Conservation (phyloP, 2,329 filamentous ascomycete species). For the Fusarium oxysporum region DNA sequence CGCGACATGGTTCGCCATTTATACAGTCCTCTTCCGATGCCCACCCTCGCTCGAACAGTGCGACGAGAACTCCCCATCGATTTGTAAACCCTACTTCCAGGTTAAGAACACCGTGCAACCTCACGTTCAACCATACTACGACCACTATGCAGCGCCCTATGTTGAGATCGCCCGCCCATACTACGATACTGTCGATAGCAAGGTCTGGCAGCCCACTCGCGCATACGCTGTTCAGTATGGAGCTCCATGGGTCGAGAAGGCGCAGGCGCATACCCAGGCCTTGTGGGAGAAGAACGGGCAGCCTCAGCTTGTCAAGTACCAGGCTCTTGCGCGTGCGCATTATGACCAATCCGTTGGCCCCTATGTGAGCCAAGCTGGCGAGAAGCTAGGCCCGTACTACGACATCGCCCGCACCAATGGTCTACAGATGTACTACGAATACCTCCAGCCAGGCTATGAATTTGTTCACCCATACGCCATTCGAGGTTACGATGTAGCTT, state of each 20-base stretch:
- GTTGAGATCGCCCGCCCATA: conserved; percentile 83
- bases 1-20: conserved; percentile 85
- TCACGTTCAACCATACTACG: conserved; percentile 86
- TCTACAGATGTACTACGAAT: conserved; percentile 75
- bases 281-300: conserved; percentile 85
- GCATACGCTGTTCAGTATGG: conserved; percentile 78
- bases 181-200: conserved; percentile 69
- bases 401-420: conserved; percentile 71
- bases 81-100: conserved; percentile 87
- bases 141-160: conserved; percentile 85
- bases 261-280: conserved; percentile 71
- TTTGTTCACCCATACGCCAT: conserved; percentile 79
- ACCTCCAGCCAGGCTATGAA: conserved; percentile 80
- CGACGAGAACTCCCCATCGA: conserved; percentile 74
- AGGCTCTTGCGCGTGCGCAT: conserved; percentile 68
- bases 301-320: conserved; percentile 77
- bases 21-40: conserved; percentile 85
- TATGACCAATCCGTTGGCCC: conserved; percentile 81
- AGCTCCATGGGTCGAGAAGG: conserved; percentile 77
- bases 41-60: conserved; percentile 76
- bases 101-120: conserved; percentile 73
- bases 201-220: conserved; percentile 76
- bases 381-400: conserved; percentile 77
- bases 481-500: conserved; percentile 74
- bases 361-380: conserved; percentile 72